Evolutionary conservation across 345 rosid genomes (phyloP), one percentile per base, ranked within the genome.

Genomic region (Aquilaria malaccensis): DNA sequence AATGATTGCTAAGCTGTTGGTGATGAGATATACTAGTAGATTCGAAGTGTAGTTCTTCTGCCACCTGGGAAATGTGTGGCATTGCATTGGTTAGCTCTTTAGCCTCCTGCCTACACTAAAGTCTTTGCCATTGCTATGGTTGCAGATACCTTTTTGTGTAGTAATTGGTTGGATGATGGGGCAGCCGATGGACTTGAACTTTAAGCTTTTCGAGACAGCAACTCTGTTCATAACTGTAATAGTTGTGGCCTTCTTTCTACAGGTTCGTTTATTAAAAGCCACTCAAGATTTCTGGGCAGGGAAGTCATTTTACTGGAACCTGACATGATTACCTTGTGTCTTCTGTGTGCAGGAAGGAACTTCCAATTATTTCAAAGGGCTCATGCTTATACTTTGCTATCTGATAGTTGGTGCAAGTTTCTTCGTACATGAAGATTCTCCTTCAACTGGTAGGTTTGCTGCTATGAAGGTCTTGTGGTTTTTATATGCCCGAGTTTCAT

Each of bases 161-260:
- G 86, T 88, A 43, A 59, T 84, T 41, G 95, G 85, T 51, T 88
- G 91, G 96, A 85, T 83, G 50, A 84, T 86, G 82, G 96, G 88
- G 60, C 62, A 47, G 12, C 88, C 85, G 11, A 84, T 91, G 91
- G 98, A 88, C 71, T 72, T 88, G 64, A 88, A 91, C 69, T 86
- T 91, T 69, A 85, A 81, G 72, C 91, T 91, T 5, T 91, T 91
- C 50, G 96, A 91, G 79, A 91, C 98, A 3, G 86, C 96, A 41
- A 81, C 85, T 11, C 83, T 91, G 52, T 83, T 86, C 64, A 77
- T 88, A 43, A 83, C 92, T 14, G 94, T 88, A 15, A 65, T 88
- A 56, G 96, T 91, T 33, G 95, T 84, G 53, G 94, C 88, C 69
- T 84, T 91, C 82, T 80, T 84, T 71, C 75, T 84, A 46, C 98